phyloP scores from a whole-genome alignment of 176 grass and related monocot species.

The Pontederia paniculata region DNA sequence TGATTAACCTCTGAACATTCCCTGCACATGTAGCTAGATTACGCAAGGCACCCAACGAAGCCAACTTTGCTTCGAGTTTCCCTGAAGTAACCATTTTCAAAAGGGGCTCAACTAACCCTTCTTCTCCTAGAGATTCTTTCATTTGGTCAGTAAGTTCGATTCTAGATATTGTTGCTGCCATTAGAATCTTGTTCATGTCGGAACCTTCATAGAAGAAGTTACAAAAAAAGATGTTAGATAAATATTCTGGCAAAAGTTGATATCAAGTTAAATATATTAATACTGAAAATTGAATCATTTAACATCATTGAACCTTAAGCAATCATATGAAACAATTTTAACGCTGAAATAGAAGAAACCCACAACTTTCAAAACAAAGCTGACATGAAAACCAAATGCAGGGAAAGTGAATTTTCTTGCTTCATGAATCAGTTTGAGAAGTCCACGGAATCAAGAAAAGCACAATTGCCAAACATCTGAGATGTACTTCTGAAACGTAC shows the following conservation, averaged over 20 bases:
- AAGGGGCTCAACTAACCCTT: slow-evolving; percentile 57
- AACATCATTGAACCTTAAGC: no score
- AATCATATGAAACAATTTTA: no score
- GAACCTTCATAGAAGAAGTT: slow-evolving; percentile 52
- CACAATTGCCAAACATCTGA: no score
- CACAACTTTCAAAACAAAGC: no score
- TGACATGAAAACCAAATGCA: no score
- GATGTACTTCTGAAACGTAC: no score
- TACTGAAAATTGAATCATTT: no score
- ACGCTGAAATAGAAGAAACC: no score
- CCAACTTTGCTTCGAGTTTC: slow-evolving; percentile 77
- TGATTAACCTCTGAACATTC: slow-evolving; percentile 53
- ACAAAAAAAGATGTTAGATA: background rate
- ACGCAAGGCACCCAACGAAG: slow-evolving; percentile 51
- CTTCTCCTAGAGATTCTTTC: slow-evolving; percentile 61
- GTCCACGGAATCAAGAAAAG: no score
- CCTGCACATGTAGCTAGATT: slow-evolving; percentile 55
- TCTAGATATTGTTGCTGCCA: slow-evolving; percentile 81
- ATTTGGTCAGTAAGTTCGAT: slow-evolving; percentile 77
- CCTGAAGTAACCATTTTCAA: slow-evolving; percentile 71
- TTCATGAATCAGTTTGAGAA: no score
- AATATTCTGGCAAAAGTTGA: background rate
- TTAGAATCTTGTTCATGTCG: slow-evolving; percentile 93
- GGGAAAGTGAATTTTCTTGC: no score
- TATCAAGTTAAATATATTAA: no score